A percentile compares a stretch with the other conserved stretches of the same genome.
phyloP scores from a whole-genome alignment of 345 rosid species.

The Populus tremula region DNA sequence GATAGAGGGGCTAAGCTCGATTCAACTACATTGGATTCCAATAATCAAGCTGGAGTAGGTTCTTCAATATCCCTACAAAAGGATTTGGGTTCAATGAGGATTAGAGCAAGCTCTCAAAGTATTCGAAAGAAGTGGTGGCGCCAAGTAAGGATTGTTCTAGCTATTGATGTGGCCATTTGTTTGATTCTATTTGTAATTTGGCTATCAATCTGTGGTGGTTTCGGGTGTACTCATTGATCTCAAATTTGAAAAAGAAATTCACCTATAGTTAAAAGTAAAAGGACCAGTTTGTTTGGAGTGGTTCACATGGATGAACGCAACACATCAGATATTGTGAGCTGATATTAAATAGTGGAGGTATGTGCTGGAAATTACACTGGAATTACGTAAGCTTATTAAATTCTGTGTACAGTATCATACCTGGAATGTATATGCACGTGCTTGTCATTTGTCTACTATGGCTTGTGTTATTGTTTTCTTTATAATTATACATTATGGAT shows the following conservation, averaged over 20 bases:
- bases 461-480: background rate
- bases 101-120: slow-evolving; percentile 52
- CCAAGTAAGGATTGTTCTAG: slow-evolving; percentile 67
- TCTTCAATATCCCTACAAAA: slow-evolving; percentile 48
- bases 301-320: background rate
- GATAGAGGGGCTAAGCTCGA: slow-evolving; percentile 50
- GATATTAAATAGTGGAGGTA: background rate
- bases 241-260: background rate
- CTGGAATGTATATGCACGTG: background rate
- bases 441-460: background rate
- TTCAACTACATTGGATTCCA: slow-evolving; percentile 33
- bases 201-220: slow-evolving; percentile 60
- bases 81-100: slow-evolving; percentile 62
- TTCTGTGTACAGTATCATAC: background rate
- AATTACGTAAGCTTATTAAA: background rate
- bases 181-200: slow-evolving; percentile 58
- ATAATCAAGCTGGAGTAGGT: slow-evolving; percentile 38
- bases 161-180: slow-evolving; percentile 73
- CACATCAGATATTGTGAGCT: background rate
- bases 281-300: background rate
- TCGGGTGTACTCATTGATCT: slow-evolving; percentile 41
- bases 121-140: slow-evolving; percentile 69
- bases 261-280: background rate
- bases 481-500: background rate
- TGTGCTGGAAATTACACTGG: slow-evolving; percentile 1